Conservation (phyloP, 2,329 filamentous ascomycete species). For the Trichoderma pleuroti region DNA sequence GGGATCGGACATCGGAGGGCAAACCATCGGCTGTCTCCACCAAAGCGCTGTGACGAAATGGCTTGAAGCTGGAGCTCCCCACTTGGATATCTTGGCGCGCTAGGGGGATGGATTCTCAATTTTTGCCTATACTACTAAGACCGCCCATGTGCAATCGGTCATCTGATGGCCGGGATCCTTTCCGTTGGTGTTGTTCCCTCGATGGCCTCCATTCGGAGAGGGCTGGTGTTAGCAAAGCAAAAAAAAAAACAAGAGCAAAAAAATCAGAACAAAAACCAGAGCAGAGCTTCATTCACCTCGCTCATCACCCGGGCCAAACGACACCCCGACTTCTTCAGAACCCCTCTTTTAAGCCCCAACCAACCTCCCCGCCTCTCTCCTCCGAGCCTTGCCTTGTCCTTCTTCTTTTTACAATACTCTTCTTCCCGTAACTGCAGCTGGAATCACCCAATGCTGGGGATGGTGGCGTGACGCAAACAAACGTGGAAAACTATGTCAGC, state of each 20-base stretch:
- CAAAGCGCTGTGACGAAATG: conserved; percentile 7
- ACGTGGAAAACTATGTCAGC: not conserved
- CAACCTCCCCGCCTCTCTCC: not conserved
- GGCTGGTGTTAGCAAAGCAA: not conserved
- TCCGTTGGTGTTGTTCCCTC: not conserved
- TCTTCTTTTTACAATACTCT: not conserved
- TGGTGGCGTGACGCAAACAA: conserved; percentile 13
- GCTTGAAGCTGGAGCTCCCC: conserved; percentile 2
- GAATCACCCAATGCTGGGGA: conserved; percentile 12
- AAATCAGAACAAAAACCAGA: not conserved
- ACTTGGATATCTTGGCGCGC: not conserved
- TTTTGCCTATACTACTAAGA: not conserved
- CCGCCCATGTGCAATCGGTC: not conserved
- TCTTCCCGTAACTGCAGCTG: not conserved
- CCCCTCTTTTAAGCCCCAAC: not conserved
- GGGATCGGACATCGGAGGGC: conserved; percentile 10
- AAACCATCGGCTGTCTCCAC: conserved; percentile 6
- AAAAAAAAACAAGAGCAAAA: not conserved
- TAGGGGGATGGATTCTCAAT: not conserved
- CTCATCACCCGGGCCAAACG: not conserved
- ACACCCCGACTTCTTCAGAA: not conserved
- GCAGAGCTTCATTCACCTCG: not conserved
- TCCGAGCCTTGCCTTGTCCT: not conserved
- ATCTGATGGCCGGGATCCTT: not conserved
- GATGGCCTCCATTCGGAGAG: not conserved